Percentiles rank a stretch among this genome's conserved stretches.
Evolutionary conservation across 306 rosid genomes (phyloP).

Genomic region (Citrullus amarus): DNA sequence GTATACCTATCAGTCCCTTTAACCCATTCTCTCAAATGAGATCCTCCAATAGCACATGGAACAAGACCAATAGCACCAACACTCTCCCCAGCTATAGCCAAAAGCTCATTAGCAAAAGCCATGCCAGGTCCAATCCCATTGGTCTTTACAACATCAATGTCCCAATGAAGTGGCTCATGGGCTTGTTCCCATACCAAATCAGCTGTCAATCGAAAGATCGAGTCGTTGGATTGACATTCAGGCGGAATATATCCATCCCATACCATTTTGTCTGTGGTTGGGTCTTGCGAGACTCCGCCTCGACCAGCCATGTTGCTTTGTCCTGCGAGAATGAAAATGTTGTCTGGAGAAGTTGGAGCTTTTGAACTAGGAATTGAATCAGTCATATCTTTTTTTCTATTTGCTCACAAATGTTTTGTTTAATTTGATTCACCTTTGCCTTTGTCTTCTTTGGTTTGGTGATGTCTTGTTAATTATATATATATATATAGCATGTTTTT

Average conservation of each 20-base stretch:
- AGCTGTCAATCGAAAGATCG: not conserved
- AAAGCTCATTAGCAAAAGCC: not conserved
- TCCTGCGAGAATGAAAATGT: not conserved
- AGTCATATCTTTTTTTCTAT: too few species aligned
- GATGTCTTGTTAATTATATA: not conserved
- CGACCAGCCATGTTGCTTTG: constrained; percentile 5
- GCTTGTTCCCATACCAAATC: not conserved
- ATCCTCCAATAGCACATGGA: constrained; percentile 4
- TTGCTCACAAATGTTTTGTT: too few species aligned
- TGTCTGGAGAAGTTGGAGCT: not conserved
- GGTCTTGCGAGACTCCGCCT: not conserved
- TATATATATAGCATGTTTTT: not conserved
- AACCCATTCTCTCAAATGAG: not conserved
- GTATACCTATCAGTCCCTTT: not conserved
- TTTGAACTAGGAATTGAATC: not conserved
- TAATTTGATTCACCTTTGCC: not conserved
- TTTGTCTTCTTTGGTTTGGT: not conserved
- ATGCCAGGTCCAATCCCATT: constrained; percentile 5
- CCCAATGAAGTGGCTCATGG: not conserved
- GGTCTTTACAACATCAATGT: not conserved
- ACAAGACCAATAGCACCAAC: not conserved
- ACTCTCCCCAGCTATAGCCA: not conserved
- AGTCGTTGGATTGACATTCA: not conserved
- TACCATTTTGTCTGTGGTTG: not conserved
- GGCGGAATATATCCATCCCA: not conserved